Evolutionary conservation across 2,329 filamentous ascomycete genomes (phyloP).

Genomic region (Pseudogymnoascus sp.): DNA sequence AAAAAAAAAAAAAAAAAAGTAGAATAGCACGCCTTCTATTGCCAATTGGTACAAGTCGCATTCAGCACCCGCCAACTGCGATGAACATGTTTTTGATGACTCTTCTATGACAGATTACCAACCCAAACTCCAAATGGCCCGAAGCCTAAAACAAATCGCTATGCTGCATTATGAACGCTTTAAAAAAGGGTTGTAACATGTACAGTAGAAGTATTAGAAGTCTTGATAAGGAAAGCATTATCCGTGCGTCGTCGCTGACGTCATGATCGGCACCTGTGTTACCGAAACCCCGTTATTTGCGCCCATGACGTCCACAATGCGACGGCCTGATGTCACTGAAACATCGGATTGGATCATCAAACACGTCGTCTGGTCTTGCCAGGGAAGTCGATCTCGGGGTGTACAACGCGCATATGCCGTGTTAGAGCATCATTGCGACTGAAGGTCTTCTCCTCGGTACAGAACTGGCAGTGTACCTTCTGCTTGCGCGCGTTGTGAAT

Average conservation of each 20-base stretch:
- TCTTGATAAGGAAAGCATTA: neutral
- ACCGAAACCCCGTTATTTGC: neutral
- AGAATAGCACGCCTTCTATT: neutral
- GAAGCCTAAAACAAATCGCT: neutral
- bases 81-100: constrained; percentile 7
- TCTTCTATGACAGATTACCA: constrained; percentile 1
- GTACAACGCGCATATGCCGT: constrained; percentile 87
- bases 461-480: constrained; percentile 88
- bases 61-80: neutral
- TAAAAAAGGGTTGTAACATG: neutral
- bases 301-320: neutral
- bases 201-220: neutral
- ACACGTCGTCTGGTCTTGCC: constrained; percentile 46
- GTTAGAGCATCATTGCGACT: constrained; percentile 92
- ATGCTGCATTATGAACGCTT: constrained; percentile 4
- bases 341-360: constrained; percentile 5
- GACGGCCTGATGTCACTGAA: constrained; percentile 6
- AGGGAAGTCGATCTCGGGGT: constrained; percentile 80
- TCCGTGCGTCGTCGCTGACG: neutral
- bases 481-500: constrained; percentile 93
- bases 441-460: constrained; percentile 95
- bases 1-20: neutral
- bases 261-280: neutral
- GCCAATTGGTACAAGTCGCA: neutral
- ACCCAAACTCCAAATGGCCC: neutral